Base-by-base conservation (phyloP, 805 yeast genomes). In the Kockiozyma suomiensis region DNA sequence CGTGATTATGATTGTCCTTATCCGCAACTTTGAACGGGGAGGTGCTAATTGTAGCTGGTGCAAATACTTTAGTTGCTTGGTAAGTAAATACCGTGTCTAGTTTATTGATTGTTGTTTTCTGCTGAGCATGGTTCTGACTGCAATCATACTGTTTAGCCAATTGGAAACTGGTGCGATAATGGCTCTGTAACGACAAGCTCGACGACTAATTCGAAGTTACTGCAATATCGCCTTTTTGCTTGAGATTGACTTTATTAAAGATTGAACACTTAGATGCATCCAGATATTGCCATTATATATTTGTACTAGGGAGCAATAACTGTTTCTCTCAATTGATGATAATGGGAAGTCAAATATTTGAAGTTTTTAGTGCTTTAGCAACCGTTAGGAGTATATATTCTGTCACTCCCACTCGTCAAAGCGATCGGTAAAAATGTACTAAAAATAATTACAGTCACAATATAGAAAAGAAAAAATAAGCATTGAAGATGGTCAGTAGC, bases 91-190 rank as follows among this genome's bases (percentile, higher is more conserved):
- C 58, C 86, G 92, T 70, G 70, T 75, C 15, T 87, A 91, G 92
- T 87, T 91, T 75, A 85, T 85, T 69, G 86, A 86, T 68, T 76
- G 87, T 66, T 84, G 83, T 65, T 87, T 91, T 68, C 6, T 55
- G 49, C 60, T 56, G 47, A 26, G 59, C 50, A 21, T 4, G 3
- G 15, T 15, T 10, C 23, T 6, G 26, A 10, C 38, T 30, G 17
- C 26, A 26, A 35, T 25, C 28, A n/a, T 40, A 28, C 21, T 10
- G 7, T 37, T 3, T 46, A 59, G 63, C 63, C 63, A 3, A 41
- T 55, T n/a, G 19, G 26, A 0, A 41, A 47, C n/a, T 60, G 64
- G 64, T 60, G 64, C 50, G 52, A 56, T 17, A 26, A 15, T 37
- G 64, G 60, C 33, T 7, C 53, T 2, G 35, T 30, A 30, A 7